Percentiles rank a stretch among this genome's conserved stretches.
phyloP scores from a whole-genome alignment of 257 asterid species.

The Fraxinus quadrangulata region DNA sequence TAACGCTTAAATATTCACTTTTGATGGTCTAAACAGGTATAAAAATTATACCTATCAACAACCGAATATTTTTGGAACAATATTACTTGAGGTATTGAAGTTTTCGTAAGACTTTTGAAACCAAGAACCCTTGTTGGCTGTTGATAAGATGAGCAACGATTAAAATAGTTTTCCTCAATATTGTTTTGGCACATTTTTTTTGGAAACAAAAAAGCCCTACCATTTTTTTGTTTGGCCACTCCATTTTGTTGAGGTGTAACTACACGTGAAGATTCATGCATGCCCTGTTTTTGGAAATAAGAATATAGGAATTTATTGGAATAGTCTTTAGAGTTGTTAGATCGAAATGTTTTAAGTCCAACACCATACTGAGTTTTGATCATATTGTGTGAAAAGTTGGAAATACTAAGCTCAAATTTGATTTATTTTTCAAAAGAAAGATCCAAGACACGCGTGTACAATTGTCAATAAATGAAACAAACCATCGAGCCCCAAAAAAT shows the following conservation, averaged over 20 bases:
- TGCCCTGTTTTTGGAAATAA: not conserved
- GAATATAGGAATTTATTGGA: not conserved
- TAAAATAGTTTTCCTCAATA: conserved; percentile 1
- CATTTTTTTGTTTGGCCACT: not conserved
- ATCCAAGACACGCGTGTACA: not conserved
- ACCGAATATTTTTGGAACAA: not conserved
- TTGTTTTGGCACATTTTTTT: not conserved
- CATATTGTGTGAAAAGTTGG: not conserved
- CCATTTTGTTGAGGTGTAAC: conserved; percentile 6
- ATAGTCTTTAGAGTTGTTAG: conserved; percentile 7
- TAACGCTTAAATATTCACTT: too few relatives aligned
- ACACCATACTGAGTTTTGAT: conserved; percentile 2
- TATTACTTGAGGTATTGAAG: not conserved
- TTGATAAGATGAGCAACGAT: not conserved
- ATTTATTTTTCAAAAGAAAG: not conserved
- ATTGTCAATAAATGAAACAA: not conserved
- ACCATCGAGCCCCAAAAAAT: not conserved
- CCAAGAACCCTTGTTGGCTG: conserved; percentile 6
- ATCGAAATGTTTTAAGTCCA: not conserved
- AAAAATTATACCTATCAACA: not conserved
- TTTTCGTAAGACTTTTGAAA: not conserved
- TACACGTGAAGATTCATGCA: conserved; percentile 4
- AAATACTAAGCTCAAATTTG: not conserved
- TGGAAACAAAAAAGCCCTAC: not conserved
- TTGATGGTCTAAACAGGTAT: too few relatives aligned